Evolutionary conservation across 305 asterid genomes (phyloP), one percentile per base, ranked within the genome.

Genomic region (Plantago coronopus): DNA sequence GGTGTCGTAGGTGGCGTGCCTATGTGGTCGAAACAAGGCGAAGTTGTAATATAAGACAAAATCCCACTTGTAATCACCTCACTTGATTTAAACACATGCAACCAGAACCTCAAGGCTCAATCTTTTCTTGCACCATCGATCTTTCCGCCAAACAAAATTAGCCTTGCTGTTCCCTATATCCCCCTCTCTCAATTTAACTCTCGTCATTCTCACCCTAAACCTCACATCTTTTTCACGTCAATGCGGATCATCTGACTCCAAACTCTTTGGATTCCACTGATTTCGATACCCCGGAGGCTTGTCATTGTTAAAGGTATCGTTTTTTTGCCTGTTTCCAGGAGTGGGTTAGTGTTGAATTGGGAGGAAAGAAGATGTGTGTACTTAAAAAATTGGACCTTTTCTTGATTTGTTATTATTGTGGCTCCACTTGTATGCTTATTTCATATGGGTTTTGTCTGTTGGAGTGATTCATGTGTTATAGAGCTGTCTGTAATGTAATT

Each of bases 61-160:
- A 4, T 1, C 34, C 29, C 4, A 27, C n/a, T n/a, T n/a, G n/a
- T n/a, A n/a, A n/a, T n/a, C n/a, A n/a, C 54, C 54, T 20, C 56
- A 50, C 7, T 27, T 27, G 34, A 50, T 7, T 21, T 31, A 22
- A 51, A 51, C 34, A 27, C 34, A 27, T 27, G 34, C 34, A 27
- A 22, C 27, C 37, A 51, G 11, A 51, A 50, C 56, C 34, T 27
- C 34, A 27, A 51, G 20, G 31, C 34, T 27, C 34, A 27, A 5
- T 12, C 56, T 50, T n/a, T 50, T 50, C 34, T 17, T 50, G 31
- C 3, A 22, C 27, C 38, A 13, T 51, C 27, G 63, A 9, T 34
- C 17, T 37, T 25, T 75, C 81, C 83, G 78, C 81, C 74, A 34
- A 46, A 62, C 76, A 64, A 55, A 17, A 29, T 16, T n/a, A 23